Evolutionary conservation across 2,329 filamentous ascomycete species (phyloP), one percentile per base, ranked within the genome.

Genomic region (Alternaria hordeiaustralica): DNA sequence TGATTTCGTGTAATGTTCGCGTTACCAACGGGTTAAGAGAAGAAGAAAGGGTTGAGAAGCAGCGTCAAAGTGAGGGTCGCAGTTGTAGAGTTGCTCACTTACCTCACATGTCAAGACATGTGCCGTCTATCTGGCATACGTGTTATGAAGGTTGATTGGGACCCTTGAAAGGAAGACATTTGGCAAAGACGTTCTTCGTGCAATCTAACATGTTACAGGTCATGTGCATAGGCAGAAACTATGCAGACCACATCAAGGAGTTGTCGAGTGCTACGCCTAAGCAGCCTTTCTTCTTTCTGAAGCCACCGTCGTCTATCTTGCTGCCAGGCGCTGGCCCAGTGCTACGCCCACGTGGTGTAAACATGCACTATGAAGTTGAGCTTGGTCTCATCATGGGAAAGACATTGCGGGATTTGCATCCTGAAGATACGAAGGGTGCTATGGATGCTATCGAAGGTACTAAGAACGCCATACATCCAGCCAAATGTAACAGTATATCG

Each of bases 251-350:
- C 83, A 91, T 98, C 78, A 88, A 91, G 68, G 96, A 99, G 84
- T 88, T 99, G 71, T 94, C 94, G 82, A 97, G 91, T 81, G 86
- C 87, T 64, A 89, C 89, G 69, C 96, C 96, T 55, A 96, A 96
- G 81, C 94, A 97, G 82, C 96, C 96, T 25, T 98, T 99, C 84
- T 99, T 97, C 89, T 99, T 99, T 87, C 88, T 98, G 72, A 99
- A 99, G 86, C 96, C 96, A 2, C 84, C 94, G 0, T 93, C 92
- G 44, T 92, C 94, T 4, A 92, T 99, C 72, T 87, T 98, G 5
- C 86, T 92, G 21, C 93, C 93, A 0, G 87, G 88, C 26, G 87
- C 89, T 60, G 94, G 94, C 1, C 90, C 94, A 4, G 89, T 97
- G 51, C 86, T 97, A 71, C 88, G 91, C 47, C 96, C 96, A 46